Evolutionary conservation across 75 land plant genomes (phyloP).

Genomic region (Cunninghamia lanceolata): DNA sequence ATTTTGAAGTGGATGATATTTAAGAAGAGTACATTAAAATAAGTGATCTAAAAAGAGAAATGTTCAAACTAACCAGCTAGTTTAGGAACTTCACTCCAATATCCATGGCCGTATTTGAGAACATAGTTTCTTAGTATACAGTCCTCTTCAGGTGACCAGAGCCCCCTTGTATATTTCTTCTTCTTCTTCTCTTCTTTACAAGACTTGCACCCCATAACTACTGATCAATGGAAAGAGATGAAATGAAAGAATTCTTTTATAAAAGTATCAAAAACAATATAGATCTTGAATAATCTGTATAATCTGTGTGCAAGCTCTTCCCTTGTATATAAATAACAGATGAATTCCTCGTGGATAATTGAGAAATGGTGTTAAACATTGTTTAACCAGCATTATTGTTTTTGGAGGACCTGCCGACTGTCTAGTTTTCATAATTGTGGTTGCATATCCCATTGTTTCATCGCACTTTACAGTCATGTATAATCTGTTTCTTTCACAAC

Average conservation of each 20-base stretch:
- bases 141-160: not conserved
- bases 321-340: not conserved
- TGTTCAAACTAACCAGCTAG: not conserved
- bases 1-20: no score
- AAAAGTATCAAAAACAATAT: not conserved
- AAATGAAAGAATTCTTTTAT: not conserved
- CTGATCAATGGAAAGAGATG: not conserved
- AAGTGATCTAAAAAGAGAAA: not conserved
- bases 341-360: not conserved
- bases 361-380: not conserved
- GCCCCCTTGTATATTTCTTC: not conserved
- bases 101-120: not conserved
- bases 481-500: no score
- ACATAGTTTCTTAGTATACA: not conserved
- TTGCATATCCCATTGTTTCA: not conserved
- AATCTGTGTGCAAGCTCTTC: not conserved
- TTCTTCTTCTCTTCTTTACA: not conserved
- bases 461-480: not conserved
- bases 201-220: not conserved
- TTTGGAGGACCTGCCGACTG: not conserved
- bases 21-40: no score
- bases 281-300: not conserved
- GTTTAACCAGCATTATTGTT: not conserved
- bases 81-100: slow-evolving; percentile 3
- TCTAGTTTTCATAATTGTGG: not conserved